phyloP scores from a whole-genome alignment of 176 grass and related monocot species.

The Ensete glaucum region DNA sequence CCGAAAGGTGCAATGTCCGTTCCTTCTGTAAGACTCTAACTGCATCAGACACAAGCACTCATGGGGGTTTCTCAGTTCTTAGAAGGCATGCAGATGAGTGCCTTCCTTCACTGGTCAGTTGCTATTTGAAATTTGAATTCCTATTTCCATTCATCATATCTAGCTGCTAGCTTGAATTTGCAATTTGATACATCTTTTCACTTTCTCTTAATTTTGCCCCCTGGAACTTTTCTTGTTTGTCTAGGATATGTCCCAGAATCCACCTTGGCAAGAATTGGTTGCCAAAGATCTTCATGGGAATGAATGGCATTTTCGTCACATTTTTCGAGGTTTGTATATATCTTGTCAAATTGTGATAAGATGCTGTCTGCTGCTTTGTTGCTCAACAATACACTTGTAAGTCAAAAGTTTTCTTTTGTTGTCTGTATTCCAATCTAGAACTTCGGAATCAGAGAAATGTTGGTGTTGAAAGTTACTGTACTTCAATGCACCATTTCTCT shows the following conservation, averaged over 20 bases:
- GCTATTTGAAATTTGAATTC: neutral
- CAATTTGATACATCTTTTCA: neutral
- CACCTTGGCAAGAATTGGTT: conserved; percentile 84
- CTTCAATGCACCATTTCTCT: no score
- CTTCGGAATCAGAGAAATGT: no score
- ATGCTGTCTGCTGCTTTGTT: neutral
- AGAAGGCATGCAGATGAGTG: conserved; percentile 93
- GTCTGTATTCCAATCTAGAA: no score
- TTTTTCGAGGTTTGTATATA: conserved; percentile 57
- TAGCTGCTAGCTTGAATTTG: neutral
- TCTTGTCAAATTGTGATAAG: neutral
- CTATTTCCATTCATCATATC: neutral
- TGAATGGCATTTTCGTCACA: conserved; percentile 94
- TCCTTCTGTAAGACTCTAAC: conserved; percentile 96
- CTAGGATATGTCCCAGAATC: conserved; percentile 92
- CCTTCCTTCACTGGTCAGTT: conserved; percentile 76
- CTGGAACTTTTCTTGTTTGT: conserved; percentile 7
- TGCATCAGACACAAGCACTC: conserved; percentile 91
- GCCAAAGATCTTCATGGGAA: conserved; percentile 83
- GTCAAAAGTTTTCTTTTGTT: neutral
- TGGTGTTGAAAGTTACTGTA: no score
- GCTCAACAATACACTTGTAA: neutral
- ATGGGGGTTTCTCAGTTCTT: conserved; percentile 90
- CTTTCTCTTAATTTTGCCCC: neutral
- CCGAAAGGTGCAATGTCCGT: conserved; percentile 41